Conservation (phyloP, 2,329 filamentous ascomycete species). For the Dryadomyces quercus-mongolicae region DNA sequence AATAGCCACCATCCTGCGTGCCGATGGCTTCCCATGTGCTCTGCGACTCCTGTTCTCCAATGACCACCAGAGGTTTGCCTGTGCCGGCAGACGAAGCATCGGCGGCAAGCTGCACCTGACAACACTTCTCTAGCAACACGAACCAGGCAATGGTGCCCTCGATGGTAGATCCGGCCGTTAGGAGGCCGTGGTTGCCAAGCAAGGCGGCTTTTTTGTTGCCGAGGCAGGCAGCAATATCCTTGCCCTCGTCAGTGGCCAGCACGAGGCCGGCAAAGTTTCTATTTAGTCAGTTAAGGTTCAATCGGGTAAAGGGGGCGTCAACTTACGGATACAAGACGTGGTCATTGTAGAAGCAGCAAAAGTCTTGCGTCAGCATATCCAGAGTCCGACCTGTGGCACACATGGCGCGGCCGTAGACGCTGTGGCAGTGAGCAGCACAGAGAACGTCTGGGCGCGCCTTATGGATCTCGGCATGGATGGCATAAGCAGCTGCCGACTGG, state of each 20-base stretch:
- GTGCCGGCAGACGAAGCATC: slow-evolving; percentile 49
- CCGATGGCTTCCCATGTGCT: slow-evolving; percentile 14
- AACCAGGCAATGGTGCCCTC: slow-evolving; percentile 44
- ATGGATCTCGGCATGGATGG: slow-evolving; percentile 33
- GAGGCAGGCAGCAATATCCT: slow-evolving; percentile 32
- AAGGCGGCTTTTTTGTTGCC: slow-evolving; percentile 39
- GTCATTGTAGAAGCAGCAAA: slow-evolving; percentile 46
- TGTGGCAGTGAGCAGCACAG: slow-evolving; percentile 43
- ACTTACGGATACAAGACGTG: slow-evolving; percentile 23
- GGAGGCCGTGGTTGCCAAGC: slow-evolving; percentile 41
- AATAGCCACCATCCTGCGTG: slow-evolving; percentile 11
- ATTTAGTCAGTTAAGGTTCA: neutral
- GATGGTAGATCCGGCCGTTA: slow-evolving; percentile 36
- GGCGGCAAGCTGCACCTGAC: slow-evolving; percentile 36
- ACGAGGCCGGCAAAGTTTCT: slow-evolving; percentile 38
- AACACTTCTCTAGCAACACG: slow-evolving; percentile 35
- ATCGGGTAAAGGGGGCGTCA: slow-evolving; percentile 8
- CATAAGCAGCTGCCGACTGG: slow-evolving; percentile 10
- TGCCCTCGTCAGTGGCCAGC: slow-evolving; percentile 37
- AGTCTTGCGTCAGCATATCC: slow-evolving; percentile 54
- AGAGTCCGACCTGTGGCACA: slow-evolving; percentile 47
- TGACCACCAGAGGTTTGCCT: slow-evolving; percentile 24
- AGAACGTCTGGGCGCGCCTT: slow-evolving; percentile 39
- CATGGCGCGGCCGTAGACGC: slow-evolving; percentile 42
- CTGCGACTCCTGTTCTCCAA: slow-evolving; percentile 13